phyloP scores from a whole-genome alignment of 192 early-diverging fungal genomes.

The Phycomyces nitens region DNA sequence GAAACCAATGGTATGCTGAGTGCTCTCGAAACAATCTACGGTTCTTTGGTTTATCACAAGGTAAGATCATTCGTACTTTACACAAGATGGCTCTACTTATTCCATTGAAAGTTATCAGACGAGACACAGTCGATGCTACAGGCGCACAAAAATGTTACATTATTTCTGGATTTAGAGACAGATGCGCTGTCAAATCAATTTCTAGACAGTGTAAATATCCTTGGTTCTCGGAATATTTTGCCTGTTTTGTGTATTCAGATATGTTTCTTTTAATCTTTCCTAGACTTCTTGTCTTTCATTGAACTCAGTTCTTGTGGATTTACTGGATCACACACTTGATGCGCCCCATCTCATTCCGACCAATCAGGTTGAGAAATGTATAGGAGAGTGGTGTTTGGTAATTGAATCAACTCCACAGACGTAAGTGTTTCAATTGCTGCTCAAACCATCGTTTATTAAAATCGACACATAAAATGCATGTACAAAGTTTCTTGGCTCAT shows the following conservation, averaged over 20 bases:
- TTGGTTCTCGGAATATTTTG: no score
- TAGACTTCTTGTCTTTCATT: background rate
- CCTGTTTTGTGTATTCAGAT: background rate
- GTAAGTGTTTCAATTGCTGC: background rate
- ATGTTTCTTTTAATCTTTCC: background rate
- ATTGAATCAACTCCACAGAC: background rate
- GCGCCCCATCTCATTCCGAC: background rate
- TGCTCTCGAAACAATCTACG: background rate
- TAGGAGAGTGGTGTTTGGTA: background rate
- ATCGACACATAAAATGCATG: background rate
- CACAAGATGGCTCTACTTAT: background rate
- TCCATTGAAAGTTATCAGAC: background rate
- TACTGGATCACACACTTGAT: background rate
- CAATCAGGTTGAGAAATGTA: background rate
- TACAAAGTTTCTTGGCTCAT: conserved; percentile 1
- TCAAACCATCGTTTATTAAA: no score
- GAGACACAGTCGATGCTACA: background rate
- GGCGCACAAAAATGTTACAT: background rate
- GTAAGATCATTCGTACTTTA: background rate
- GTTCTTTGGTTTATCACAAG: background rate
- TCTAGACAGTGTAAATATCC: background rate
- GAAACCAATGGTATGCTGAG: background rate
- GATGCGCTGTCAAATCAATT: background rate
- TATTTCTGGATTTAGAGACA: background rate
- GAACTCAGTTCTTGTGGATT: background rate